phyloP scores from a whole-genome alignment of 176 grass and related monocot species.

The Lolium perenne region DNA sequence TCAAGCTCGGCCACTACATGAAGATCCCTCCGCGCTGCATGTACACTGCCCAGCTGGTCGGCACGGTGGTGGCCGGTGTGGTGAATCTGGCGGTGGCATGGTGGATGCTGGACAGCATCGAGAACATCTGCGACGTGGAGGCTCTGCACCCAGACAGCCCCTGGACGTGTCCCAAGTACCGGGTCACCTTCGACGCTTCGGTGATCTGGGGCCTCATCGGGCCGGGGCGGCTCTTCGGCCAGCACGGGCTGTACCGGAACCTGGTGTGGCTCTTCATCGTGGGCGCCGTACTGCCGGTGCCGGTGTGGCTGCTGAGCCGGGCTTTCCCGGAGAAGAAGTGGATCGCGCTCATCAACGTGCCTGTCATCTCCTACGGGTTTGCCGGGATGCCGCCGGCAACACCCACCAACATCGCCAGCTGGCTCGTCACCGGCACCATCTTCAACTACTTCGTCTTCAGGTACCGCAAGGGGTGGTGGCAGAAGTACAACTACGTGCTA shows the following conservation, averaged over 20 bases:
- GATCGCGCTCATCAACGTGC: slow-evolving; percentile 93
- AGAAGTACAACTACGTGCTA: slow-evolving; percentile 98
- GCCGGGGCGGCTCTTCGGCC: slow-evolving; percentile 71
- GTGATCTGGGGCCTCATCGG: slow-evolving; percentile 98
- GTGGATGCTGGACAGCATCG: slow-evolving; percentile 98
- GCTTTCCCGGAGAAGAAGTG: slow-evolving; percentile 95
- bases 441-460: slow-evolving; percentile 98
- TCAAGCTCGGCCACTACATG: slow-evolving; percentile 99
- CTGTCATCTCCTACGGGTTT: slow-evolving; percentile 95
- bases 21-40: slow-evolving; percentile 98
- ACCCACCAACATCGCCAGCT: slow-evolving; percentile 96
- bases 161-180: slow-evolving; percentile 99
- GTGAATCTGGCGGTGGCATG: slow-evolving; percentile 95
- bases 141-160: slow-evolving; percentile 89
- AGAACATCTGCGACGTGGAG: slow-evolving; percentile 95
- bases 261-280: slow-evolving; percentile 92
- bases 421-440: slow-evolving; percentile 87
- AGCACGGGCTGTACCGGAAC: slow-evolving; percentile 84
- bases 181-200: slow-evolving; percentile 91
- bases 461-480: slow-evolving; percentile 94
- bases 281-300: slow-evolving; percentile 87
- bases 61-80: slow-evolving; percentile 82
- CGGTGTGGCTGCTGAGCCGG: slow-evolving; percentile 85
- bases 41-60: slow-evolving; percentile 94
- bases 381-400: slow-evolving; percentile 98